These are phyloP conservation scores for Spiromastix sp. DNA, from an alignment of 2,329 filamentous ascomycete genomes.

Conservation along the genomic window DNA sequence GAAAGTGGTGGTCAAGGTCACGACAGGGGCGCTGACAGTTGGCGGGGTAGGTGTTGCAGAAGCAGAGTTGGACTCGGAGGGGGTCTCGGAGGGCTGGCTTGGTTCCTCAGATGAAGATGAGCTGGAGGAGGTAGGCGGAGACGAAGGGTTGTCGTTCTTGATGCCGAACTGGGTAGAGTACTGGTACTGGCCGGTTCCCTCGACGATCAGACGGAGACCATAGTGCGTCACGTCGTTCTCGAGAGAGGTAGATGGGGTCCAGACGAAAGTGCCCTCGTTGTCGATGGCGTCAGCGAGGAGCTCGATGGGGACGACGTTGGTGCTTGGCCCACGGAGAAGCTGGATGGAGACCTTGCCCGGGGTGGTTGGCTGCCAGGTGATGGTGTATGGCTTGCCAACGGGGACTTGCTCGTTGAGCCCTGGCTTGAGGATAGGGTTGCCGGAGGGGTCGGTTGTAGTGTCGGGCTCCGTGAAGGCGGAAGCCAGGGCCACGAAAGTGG, in stretches of 20 bases:
- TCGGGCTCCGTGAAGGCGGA: constrained; percentile 28
- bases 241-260: constrained; percentile 43
- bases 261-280: constrained; percentile 47
- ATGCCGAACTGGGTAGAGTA: constrained; percentile 54
- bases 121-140: constrained; percentile 6
- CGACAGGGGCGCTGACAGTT: constrained; percentile 8
- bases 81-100: constrained; percentile 3
- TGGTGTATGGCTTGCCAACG: constrained; percentile 45
- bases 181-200: constrained; percentile 50
- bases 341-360: constrained; percentile 41
- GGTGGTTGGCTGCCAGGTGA: constrained; percentile 44
- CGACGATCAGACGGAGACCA: constrained; percentile 52
- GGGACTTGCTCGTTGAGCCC: constrained; percentile 43
- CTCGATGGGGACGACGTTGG: constrained; percentile 42
- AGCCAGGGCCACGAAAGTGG: constrained; percentile 29
- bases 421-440: constrained; percentile 47
- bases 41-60: constrained; percentile 4
- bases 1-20: constrained; percentile 16
- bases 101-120: constrained; percentile 7
- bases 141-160: constrained; percentile 18
- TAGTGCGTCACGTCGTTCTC: constrained; percentile 43
- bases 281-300: constrained; percentile 43
- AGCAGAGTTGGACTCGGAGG: constrained; percentile 5
- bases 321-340: constrained; percentile 49
- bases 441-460: constrained; percentile 26